A percentile compares a stretch with the other conserved stretches of the same genome.
These are phyloP conservation scores for Arabidopsis hybrid DNA, from an alignment of 441 rosid genomes.

Conservation along the genomic window DNA sequence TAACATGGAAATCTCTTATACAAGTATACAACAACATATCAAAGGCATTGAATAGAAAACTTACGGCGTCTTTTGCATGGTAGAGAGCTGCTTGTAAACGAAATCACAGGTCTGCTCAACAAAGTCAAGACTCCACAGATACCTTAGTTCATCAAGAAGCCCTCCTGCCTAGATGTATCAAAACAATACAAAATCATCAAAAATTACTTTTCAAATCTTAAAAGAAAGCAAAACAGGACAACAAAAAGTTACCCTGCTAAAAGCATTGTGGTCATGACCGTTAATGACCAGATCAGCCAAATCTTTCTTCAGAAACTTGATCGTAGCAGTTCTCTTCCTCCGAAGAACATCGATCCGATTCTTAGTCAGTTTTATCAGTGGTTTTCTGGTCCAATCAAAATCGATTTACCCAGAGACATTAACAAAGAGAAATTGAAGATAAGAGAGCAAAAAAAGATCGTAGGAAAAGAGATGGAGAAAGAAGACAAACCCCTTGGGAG, in stretches of 20 bases:
- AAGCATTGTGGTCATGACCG: conserved; percentile 86
- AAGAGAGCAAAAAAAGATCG: background rate
- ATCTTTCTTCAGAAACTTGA: conserved; percentile 84
- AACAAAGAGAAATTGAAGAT: background rate
- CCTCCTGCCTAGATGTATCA: conserved; percentile 75
- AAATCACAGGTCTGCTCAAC: conserved; percentile 73
- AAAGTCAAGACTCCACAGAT: conserved; percentile 74
- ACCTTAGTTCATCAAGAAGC: conserved; percentile 68
- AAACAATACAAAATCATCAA: conserved; percentile 6
- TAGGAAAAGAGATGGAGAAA: background rate
- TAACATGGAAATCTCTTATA: background rate
- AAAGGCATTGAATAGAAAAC: background rate
- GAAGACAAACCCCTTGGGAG: conserved; percentile 67
- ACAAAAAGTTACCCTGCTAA: conserved; percentile 65
- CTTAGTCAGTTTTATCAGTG: conserved; percentile 76
- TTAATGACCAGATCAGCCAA: conserved; percentile 86
- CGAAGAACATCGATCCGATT: conserved; percentile 86
- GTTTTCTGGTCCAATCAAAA: conserved; percentile 56
- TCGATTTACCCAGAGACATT: conserved; percentile 3
- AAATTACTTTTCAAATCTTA: background rate
- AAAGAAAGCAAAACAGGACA: background rate
- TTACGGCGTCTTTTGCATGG: conserved; percentile 77
- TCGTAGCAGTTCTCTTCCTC: conserved; percentile 84
- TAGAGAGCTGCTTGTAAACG: conserved; percentile 65
- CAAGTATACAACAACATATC: background rate